phyloP scores from a whole-genome alignment of 78 protist species.

The Speleostelium caveatum region DNA sequence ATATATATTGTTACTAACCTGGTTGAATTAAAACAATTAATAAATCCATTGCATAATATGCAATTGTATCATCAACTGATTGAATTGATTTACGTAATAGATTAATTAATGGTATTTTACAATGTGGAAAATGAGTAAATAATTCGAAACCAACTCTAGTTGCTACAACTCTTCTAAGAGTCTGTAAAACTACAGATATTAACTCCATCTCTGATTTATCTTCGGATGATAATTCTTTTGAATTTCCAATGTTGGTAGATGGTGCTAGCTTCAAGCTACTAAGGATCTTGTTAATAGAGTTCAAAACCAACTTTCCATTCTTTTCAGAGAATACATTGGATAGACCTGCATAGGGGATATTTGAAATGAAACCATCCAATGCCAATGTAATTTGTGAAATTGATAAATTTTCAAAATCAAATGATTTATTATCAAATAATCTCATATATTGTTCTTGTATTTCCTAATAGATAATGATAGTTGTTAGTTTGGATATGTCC shows the following conservation, averaged over 20 bases:
- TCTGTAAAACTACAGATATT: constrained; percentile 61
- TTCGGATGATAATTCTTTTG: neutral
- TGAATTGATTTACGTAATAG: constrained; percentile 46
- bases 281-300: constrained; percentile 37
- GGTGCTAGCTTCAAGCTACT: constrained; percentile 6
- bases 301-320: constrained; percentile 66
- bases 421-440: constrained; percentile 64
- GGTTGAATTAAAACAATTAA: constrained; percentile 62
- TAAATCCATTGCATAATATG: constrained; percentile 58
- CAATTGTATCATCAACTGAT: constrained; percentile 67
- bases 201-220: constrained; percentile 40
- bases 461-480: constrained; percentile 7
- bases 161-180: constrained; percentile 62
- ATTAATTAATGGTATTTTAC: constrained; percentile 59
- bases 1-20: neutral
- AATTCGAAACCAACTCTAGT: constrained; percentile 77
- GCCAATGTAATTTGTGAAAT: constrained; percentile 50
- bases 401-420: constrained; percentile 54
- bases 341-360: constrained; percentile 56
- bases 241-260: neutral
- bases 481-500: neutral
- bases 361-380: constrained; percentile 67
- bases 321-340: constrained; percentile 42
- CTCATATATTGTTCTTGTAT: constrained; percentile 57
- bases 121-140: constrained; percentile 75